Percentiles rank a stretch among this genome's conserved stretches.
Conservation (phyloP, 257 asterid genomes). For the Ilex aquifolium region DNA sequence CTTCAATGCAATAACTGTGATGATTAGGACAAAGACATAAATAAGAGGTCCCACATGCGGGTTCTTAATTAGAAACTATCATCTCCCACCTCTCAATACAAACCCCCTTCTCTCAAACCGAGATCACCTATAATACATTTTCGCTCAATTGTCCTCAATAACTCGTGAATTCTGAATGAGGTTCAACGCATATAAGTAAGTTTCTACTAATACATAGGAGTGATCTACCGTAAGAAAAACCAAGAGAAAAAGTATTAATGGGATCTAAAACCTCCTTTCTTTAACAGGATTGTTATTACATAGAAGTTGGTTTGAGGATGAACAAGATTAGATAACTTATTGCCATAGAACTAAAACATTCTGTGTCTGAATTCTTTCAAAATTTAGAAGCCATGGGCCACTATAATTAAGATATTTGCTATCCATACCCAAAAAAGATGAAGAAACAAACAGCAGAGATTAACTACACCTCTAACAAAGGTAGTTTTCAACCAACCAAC, state of each 20-base stretch:
- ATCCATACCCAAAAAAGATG: slow-evolving; percentile 33
- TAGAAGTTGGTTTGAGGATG: slow-evolving; percentile 8
- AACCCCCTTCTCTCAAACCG: background rate
- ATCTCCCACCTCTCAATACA: slow-evolving; percentile 15
- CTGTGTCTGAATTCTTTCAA: slow-evolving; percentile 32
- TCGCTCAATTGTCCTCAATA: too few relatives aligned
- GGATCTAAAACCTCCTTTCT: background rate
- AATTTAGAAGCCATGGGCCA: slow-evolving; percentile 43
- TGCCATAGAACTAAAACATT: slow-evolving; percentile 19
- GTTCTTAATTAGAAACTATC: background rate
- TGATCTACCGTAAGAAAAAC: too few relatives aligned
- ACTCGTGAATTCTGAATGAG: too few relatives aligned
- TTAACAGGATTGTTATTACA: slow-evolving; percentile 4
- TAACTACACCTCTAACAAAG: slow-evolving; percentile 24
- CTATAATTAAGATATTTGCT: slow-evolving; percentile 34
- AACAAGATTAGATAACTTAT: slow-evolving; percentile 2
- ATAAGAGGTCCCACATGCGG: slow-evolving; percentile 26
- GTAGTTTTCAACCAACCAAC: slow-evolving; percentile 40
- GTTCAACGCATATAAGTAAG: too few relatives aligned
- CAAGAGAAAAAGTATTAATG: too few relatives aligned
- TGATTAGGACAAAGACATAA: slow-evolving; percentile 11
- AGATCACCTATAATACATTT: too few relatives aligned
- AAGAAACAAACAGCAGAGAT: slow-evolving; percentile 26
- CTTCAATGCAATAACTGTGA: too few relatives aligned
- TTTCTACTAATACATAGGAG: too few relatives aligned